phyloP scores from a whole-genome alignment of 106 monocot genomes.

The Dioscorea alata region DNA sequence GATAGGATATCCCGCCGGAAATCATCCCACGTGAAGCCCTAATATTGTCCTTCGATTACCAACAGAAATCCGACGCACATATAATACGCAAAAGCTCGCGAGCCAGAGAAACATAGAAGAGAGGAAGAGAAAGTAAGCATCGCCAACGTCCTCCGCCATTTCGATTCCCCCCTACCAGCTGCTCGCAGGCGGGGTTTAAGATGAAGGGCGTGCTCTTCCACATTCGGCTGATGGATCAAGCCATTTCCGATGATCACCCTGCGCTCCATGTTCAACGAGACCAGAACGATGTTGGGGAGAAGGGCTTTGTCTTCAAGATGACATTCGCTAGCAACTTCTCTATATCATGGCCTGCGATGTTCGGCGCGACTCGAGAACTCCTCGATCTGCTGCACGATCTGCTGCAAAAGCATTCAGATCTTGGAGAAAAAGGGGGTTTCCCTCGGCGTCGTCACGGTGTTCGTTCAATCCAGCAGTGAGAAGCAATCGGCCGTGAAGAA shows the following conservation, averaged over 20 bases:
- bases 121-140: no score
- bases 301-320: slow-evolving; percentile 35
- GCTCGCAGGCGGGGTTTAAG: slow-evolving; percentile 77
- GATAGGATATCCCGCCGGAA: no score
- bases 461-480: slow-evolving; percentile 39
- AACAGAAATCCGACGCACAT: no score
- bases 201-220: slow-evolving; percentile 82
- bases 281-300: slow-evolving; percentile 1
- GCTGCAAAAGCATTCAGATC: slow-evolving; percentile 80
- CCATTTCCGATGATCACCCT: slow-evolving; percentile 50
- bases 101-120: no score
- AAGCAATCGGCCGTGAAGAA: slow-evolving; percentile 50
- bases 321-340: slow-evolving; percentile 62
- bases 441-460: slow-evolving; percentile 50
- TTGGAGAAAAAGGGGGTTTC: slow-evolving; percentile 85
- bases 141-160: no score
- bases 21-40: no score
- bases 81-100: no score
- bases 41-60: no score
- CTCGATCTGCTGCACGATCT: no score
- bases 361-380: slow-evolving; percentile 58
- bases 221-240: slow-evolving; percentile 59
- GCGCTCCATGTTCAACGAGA: slow-evolving; percentile 57
- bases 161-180: no score
- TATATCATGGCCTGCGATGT: slow-evolving; percentile 77